Base-by-base conservation (phyloP, 208 protist species). In the Acanthamoeba healyi region DNA sequence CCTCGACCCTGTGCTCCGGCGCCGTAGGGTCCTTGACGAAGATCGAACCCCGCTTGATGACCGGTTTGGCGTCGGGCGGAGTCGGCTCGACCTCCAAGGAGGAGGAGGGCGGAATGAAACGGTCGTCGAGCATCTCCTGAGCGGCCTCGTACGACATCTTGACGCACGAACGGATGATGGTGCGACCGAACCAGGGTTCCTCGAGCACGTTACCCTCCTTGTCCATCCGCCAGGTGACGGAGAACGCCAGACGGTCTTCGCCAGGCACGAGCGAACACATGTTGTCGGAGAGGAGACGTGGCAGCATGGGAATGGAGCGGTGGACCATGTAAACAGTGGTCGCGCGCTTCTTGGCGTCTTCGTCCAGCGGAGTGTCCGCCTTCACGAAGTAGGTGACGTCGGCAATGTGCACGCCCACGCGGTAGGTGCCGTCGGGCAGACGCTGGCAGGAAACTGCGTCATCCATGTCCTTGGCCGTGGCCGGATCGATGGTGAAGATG, bases 381-480 rank as follows among this genome's bases (percentile, higher is more conserved):
- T 97, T 94, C 10, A 99, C 95, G 96, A 99, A 99, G 96, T 99
- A 96, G 6, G 98, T 98, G 0, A 99, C 99, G 95, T 99, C 99
- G 22, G 99, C 99, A 94, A 99, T 99, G 95, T 99, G 98, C 9
- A 84, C 88, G 24, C 88, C 63, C 38, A 82, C 67, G 67, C 96
- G 81, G 46, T 95, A 98, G 32, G 72, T 95, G 26, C 97, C 97
- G 92, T 98, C 95, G 5, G 44, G 40, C 19, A 97, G 63, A 6
- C 7, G 12, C 12, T 77, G 94, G 32, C 94, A 96, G 22, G 96
- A 96, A 5, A 98, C 51, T 14, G 97, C 97, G 95, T 98, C 98
- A 87, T 98, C 98, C 36, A 98, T 94, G 96, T 98, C 98, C 24
- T 95, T 94, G 38, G 97, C 97, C 6, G 97, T 98, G n/a, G 96